Conservation (phyloP, 768 basidiomycete species). For the Crepidotus variabilis region DNA sequence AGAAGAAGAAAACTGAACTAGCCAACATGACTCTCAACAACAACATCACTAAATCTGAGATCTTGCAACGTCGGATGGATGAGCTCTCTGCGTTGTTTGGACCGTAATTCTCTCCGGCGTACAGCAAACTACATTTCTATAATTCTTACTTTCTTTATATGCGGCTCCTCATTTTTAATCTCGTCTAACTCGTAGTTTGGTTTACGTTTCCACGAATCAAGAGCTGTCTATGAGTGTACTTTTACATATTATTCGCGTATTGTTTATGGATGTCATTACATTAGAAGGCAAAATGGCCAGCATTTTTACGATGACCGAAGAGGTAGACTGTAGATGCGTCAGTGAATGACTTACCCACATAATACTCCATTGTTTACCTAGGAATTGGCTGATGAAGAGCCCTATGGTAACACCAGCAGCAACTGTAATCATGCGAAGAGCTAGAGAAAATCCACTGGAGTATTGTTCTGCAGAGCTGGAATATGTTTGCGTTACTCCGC, state of each 20-base stretch:
- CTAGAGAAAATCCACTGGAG: slow-evolving; percentile 74
- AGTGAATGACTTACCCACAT: not conserved
- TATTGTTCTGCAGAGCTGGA: slow-evolving; percentile 63
- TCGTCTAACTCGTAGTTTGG: not conserved
- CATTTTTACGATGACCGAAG: slow-evolving; percentile 69
- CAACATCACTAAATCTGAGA: slow-evolving; percentile 82
- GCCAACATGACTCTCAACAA: slow-evolving; percentile 93
- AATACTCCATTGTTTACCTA: slow-evolving; percentile 29
- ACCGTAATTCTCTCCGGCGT: slow-evolving; percentile 27
- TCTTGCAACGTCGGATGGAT: slow-evolving; percentile 83
- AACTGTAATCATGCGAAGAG: slow-evolving; percentile 79
- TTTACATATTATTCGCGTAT: no score
- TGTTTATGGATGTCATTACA: not conserved
- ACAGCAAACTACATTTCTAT: slow-evolving; percentile 17
- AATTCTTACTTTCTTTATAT: slow-evolving; percentile 16
- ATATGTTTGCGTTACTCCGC: slow-evolving; percentile 62
- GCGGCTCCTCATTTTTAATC: not conserved
- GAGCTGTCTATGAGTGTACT: not conserved
- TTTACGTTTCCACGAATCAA: slow-evolving; percentile 5
- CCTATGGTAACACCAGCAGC: slow-evolving; percentile 86
- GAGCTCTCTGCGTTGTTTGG: slow-evolving; percentile 79
- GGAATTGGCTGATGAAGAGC: slow-evolving; percentile 74
- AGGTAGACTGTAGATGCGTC: slow-evolving; percentile 51
- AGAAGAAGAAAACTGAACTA: slow-evolving; percentile 90
- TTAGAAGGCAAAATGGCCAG: slow-evolving; percentile 74